Evolutionary conservation across 1,284 basidiomycete genomes (phyloP), one percentile per base, ranked within the genome.

Genomic region (Ustilago hordei): DNA sequence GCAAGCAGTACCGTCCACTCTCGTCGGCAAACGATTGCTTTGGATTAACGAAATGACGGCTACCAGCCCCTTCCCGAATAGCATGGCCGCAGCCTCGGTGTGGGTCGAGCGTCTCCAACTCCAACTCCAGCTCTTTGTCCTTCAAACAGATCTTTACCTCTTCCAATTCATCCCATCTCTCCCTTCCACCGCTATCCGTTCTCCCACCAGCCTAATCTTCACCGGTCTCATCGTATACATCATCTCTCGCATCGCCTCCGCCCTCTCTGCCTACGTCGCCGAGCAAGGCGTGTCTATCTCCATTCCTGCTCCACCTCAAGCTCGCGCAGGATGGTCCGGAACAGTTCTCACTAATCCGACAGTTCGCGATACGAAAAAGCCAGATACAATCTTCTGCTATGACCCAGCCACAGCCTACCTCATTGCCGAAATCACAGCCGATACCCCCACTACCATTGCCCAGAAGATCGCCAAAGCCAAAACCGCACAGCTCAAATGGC

Each of bases 321-420:
- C 76, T 3, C 52, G 12, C 3, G 60, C 75, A 3, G 83, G 77
- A 4, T 84, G 83, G 83, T 58, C 71, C 13, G 68, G 72, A 12
- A 28, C 34, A 5, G 35, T 81, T 17, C 73, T 82, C 13, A 36
- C 61, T 13, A 54, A 55, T 1, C 79, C 81, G 6, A 8, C 12
- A 15, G 62, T 81, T 15, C 52, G 58, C n/a, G 62, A 69, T 12
- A 8, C 57, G 0, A 6, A 52, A 32, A 57, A 69, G 5, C 78
- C 68, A 6, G 86, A 90, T 52, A 88, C 90, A 80, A 92, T 98
- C 64, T 95, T 94, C 2, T 92, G 92, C 86, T 98, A 91, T 82
- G 95, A 98, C 85, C 95, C 95, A 9, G 91, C 94, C 6, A 96
- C 93, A 5, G 92, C 91, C 23, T 88, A 92, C 53, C 92, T 95